Evolutionary conservation across 1,284 basidiomycete genomes (phyloP).

Genomic region (Apiotrichum domesticum): DNA sequence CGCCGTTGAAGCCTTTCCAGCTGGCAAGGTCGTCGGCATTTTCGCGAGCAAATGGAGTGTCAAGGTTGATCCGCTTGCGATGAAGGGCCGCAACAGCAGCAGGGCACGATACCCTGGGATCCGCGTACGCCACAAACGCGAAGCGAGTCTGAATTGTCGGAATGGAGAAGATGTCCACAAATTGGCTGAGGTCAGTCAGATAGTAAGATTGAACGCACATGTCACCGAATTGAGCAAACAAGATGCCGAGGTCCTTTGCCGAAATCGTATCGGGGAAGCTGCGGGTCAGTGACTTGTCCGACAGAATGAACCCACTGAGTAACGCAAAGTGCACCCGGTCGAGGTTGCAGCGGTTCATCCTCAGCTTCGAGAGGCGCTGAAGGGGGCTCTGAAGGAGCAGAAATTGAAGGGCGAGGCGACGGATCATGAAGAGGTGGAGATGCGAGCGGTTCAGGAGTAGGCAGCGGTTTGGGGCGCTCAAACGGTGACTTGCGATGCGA

Average conservation of each 20-base stretch:
- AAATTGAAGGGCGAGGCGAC: not conserved
- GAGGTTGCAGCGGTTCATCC: constrained; percentile 18
- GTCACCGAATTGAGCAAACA: constrained; percentile 45
- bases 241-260: constrained; percentile 42
- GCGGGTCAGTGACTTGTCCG: not conserved
- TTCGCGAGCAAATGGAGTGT: constrained; percentile 26
- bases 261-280: constrained; percentile 41
- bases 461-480: constrained; percentile 25
- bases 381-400: not conserved
- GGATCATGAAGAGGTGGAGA: not conserved
- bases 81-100: constrained; percentile 33
- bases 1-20: constrained; percentile 36
- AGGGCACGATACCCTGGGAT: constrained; percentile 18
- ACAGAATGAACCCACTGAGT: constrained; percentile 27
- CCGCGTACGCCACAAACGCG: constrained; percentile 38
- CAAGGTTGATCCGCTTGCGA: constrained; percentile 29
- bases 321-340: constrained; percentile 35
- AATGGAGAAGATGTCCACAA: constrained; percentile 46
- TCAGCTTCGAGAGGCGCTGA: constrained; percentile 1
- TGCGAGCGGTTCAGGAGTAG: not conserved
- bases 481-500: constrained; percentile 31
- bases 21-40: constrained; percentile 31
- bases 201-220: constrained; percentile 27
- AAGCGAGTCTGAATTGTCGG: constrained; percentile 37
- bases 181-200: constrained; percentile 26